phyloP scores from a whole-genome alignment of 108 stramenopile genomes.

The Nannochloropsis gaditana region DNA sequence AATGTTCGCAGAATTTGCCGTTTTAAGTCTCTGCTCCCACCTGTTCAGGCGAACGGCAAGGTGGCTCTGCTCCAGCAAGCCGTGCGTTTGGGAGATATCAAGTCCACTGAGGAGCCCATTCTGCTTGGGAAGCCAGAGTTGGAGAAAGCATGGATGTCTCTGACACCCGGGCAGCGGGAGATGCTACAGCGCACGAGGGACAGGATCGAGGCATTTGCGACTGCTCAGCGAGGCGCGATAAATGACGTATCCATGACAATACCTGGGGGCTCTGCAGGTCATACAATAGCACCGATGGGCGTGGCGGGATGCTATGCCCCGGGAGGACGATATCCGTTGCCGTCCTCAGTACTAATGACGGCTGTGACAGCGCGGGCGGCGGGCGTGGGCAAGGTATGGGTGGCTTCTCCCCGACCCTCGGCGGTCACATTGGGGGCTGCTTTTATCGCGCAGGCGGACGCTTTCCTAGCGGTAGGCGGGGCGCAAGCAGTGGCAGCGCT shows the following conservation, averaged over 20 bases:
- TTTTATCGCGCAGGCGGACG: constrained; percentile 74
- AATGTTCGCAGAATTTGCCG: neutral
- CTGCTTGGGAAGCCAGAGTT: constrained; percentile 43
- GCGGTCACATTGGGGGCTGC: constrained; percentile 90
- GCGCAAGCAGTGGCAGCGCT: constrained; percentile 87
- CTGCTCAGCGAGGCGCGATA: constrained; percentile 75
- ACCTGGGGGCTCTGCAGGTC: constrained; percentile 92
- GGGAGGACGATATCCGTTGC: constrained; percentile 94
- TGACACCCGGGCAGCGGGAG: constrained; percentile 53
- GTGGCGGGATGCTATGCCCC: constrained; percentile 98
- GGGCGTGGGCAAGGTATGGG: constrained; percentile 80
- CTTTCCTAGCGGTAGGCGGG: constrained; percentile 80
- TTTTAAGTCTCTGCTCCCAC: neutral
- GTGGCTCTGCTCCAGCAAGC: constrained; percentile 46
- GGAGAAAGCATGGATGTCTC: constrained; percentile 49
- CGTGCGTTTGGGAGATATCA: constrained; percentile 48
- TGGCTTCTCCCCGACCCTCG: constrained; percentile 79
- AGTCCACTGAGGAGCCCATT: constrained; percentile 28
- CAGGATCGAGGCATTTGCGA: constrained; percentile 78
- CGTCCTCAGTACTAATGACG: constrained; percentile 95
- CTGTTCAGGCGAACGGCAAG: constrained; percentile 33
- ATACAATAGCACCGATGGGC: constrained; percentile 81
- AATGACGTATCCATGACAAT: constrained; percentile 76
- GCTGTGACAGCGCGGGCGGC: constrained; percentile 92
- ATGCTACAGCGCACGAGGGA: constrained; percentile 69